Base-by-base conservation (phyloP, 129 eudicot genomes). In the Arctium minus region DNA sequence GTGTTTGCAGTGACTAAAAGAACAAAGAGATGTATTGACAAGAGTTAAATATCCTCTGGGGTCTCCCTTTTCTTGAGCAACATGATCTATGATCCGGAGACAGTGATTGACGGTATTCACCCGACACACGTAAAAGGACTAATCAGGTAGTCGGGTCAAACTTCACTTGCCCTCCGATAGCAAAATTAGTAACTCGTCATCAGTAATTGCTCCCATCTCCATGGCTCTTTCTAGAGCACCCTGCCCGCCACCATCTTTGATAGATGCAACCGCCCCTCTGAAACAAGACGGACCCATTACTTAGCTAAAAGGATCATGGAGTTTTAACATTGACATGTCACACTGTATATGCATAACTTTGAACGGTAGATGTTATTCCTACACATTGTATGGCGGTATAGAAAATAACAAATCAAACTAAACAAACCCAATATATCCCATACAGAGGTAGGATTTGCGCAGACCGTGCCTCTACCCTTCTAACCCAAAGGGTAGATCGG, bases 201-300 rank as follows among this genome's bases (percentile, higher is more conserved):
- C 99, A 22, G 96, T 93, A 18, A 96, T 92, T 44, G 99, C 92
- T 77, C 99, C 99, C 86, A 89, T 88, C 84, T 96, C 99, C 99
- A 96, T 96, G 2, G 98, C 99, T 84, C 99, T 85, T 75, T 96
- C 99, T 30, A 96, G 79, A 36, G 96, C 96, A 73, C 89, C 90
- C n/a, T 87, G 86, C 30, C 99, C 99, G 6, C 92, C 97, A 60
- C 88, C 92, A 36, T 96, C 99, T 82, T 88, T 93, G 17, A 92
- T 86, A 17, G 97, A 88, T 69, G 89, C 86, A 39, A 86, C 75
- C 17, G 98, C 98, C 81, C 99, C 98, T 88, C 99, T 96, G 88
- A 70, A 82, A 74, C 80, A 75, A 79, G 29, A 60, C 68, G 13
- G 27, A 22, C 1, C 5, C 68, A 60, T 60, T 60, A 44, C 53